phyloP scores from a whole-genome alignment of 2,329 filamentous ascomycete genomes.

The Calonectria fujianensis region DNA sequence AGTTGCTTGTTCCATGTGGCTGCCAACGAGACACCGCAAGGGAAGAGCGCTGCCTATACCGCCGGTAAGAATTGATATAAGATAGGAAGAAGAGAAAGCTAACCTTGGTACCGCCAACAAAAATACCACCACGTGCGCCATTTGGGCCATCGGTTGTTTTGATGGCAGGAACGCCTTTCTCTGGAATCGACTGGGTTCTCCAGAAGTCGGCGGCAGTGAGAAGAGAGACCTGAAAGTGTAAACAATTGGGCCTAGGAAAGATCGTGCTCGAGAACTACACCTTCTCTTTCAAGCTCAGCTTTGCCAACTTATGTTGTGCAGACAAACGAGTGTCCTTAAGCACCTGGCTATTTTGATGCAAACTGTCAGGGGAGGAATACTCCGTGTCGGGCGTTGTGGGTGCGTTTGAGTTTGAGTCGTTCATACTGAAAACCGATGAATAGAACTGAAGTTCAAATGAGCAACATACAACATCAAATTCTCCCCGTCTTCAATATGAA shows the following conservation, averaged over 20 bases:
- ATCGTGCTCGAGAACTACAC: slow-evolving; percentile 55
- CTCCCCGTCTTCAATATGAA: neutral
- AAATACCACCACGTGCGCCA: slow-evolving; percentile 80
- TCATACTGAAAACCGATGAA: slow-evolving; percentile 39
- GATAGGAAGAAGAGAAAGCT: slow-evolving; percentile 39
- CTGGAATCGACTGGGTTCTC: slow-evolving; percentile 79
- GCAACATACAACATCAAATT: neutral
- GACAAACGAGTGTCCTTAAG: slow-evolving; percentile 63
- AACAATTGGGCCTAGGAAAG: neutral
- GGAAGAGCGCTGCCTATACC: slow-evolving; percentile 82
- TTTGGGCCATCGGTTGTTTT: slow-evolving; percentile 83
- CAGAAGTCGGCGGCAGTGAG: slow-evolving; percentile 80
- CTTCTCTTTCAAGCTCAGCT: slow-evolving; percentile 75
- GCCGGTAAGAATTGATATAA: neutral
- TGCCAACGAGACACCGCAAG: slow-evolving; percentile 85
- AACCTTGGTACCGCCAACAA: slow-evolving; percentile 80
- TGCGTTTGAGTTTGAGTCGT: slow-evolving; percentile 51
- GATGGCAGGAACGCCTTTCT: slow-evolving; percentile 78
- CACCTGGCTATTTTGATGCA: slow-evolving; percentile 60
- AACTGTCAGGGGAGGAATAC: slow-evolving; percentile 68
- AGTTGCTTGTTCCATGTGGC: slow-evolving; percentile 86
- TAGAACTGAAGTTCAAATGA: neutral
- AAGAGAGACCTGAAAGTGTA: slow-evolving; percentile 70
- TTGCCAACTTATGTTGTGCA: slow-evolving; percentile 70
- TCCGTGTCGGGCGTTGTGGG: slow-evolving; percentile 70